A percentile compares a stretch with the other conserved stretches of the same genome.
Evolutionary conservation across 2,329 filamentous ascomycete species (phyloP).

Genomic region (Calonectria pteridis): DNA sequence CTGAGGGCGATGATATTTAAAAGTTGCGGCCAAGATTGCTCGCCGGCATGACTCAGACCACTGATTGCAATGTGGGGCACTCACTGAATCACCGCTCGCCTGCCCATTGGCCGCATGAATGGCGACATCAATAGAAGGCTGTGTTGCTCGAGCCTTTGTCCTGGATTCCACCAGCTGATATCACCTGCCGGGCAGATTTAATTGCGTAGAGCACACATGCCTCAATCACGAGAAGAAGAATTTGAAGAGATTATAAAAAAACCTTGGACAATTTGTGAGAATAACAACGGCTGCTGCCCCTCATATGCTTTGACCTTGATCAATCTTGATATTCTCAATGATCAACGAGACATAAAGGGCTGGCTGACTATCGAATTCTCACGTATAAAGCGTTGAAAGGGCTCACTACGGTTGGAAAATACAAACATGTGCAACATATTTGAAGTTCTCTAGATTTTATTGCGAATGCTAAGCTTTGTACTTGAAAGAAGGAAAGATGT

Average conservation of each 20-base stretch:
- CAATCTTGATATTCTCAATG: background rate
- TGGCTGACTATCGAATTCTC: background rate
- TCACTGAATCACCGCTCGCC: background rate
- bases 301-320: background rate
- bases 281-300: background rate
- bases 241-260: background rate
- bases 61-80: background rate
- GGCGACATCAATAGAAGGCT: background rate
- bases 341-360: background rate
- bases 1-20: background rate
- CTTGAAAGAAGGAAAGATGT: slow-evolving; percentile 9
- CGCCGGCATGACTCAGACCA: background rate
- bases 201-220: accelerated
- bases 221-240: background rate
- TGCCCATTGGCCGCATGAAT: background rate
- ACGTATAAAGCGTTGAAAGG: background rate
- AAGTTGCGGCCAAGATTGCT: background rate
- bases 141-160: background rate
- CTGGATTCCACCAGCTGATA: background rate
- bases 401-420: background rate
- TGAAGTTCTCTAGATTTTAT: background rate
- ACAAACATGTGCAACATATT: background rate
- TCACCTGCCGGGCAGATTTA: background rate
- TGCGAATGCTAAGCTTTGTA: slow-evolving; percentile 4
- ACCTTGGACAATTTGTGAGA: background rate